Evolutionary conservation across 805 yeast genomes (phyloP).

Genomic region (Komagataella ulmi): DNA sequence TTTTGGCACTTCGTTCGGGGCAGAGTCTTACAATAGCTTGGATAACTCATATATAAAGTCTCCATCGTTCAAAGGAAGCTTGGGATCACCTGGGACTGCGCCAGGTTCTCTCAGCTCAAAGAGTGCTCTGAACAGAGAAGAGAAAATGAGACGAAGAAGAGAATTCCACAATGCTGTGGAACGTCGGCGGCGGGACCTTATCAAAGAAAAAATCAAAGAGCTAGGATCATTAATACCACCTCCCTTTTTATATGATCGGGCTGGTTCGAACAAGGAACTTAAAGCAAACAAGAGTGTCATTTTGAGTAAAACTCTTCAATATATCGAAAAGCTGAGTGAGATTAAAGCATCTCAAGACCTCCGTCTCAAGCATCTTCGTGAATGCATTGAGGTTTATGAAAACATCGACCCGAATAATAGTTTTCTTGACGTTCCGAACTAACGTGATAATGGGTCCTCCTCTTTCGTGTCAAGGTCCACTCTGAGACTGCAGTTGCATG

Average conservation of each 20-base stretch:
- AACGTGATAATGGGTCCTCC: neutral
- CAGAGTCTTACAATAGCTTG: conserved; percentile 12
- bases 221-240: conserved; percentile 76
- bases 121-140: conserved; percentile 38
- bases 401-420: conserved; percentile 21
- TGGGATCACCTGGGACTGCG: conserved; percentile 3
- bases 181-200: conserved; percentile 79
- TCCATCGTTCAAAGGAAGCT: conserved; percentile 13
- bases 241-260: conserved; percentile 32
- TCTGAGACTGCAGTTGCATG: neutral
- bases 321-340: conserved; percentile 50
- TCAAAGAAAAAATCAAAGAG: conserved; percentile 80
- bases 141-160: conserved; percentile 61
- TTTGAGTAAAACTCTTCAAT: conserved; percentile 67
- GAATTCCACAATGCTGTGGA: conserved; percentile 94
- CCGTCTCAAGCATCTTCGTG: conserved; percentile 25
- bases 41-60: conserved; percentile 18
- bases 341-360: conserved; percentile 45
- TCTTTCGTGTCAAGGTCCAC: neutral
- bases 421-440: conserved; percentile 2
- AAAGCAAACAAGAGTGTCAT: conserved; percentile 79
- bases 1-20: conserved; percentile 15
- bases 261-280: conserved; percentile 35
- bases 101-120: conserved; percentile 20
- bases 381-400: conserved; percentile 7